phyloP scores from a whole-genome alignment of 305 asterid species.

The Salvia sclarea region DNA sequence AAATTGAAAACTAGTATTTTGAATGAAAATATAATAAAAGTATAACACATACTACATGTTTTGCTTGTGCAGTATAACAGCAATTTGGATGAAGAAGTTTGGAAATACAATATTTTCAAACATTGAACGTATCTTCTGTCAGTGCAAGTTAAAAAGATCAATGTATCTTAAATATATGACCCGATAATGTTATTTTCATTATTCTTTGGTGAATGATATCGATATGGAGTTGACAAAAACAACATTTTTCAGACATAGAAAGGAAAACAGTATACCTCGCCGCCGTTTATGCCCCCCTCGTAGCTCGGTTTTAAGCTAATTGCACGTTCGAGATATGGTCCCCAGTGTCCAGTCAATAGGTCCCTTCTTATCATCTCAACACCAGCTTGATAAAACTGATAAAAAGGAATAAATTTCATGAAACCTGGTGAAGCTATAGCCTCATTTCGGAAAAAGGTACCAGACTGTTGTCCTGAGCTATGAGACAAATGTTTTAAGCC shows the following conservation, averaged over 20 bases:
- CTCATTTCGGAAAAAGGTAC: neutral
- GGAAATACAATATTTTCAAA: neutral
- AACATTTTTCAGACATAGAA: constrained; percentile 1
- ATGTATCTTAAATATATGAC: neutral
- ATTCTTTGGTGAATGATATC: constrained; percentile 6
- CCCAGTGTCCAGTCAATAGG: constrained; percentile 97
- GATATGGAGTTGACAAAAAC: constrained; percentile 12
- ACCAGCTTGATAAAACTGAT: constrained; percentile 84
- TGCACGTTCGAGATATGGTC: constrained; percentile 93
- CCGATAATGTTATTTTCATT: constrained; percentile 1
- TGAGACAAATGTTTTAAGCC: neutral
- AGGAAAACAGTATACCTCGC: constrained; percentile 62
- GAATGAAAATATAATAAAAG: too few species aligned
- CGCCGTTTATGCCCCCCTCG: constrained; percentile 84
- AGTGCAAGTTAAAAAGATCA: neutral
- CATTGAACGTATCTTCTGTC: neutral
- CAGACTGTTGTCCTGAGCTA: neutral
- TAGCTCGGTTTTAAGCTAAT: constrained; percentile 81
- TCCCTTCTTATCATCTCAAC: constrained; percentile 99
- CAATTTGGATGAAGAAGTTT: neutral
- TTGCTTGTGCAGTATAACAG: neutral
- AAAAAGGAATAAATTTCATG: constrained; percentile 23
- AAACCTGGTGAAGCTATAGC: constrained; percentile 10
- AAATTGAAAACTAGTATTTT: too few species aligned
- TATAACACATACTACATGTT: too few species aligned